Conservation (phyloP, 129 eudicot genomes). For the Logfia minima region DNA sequence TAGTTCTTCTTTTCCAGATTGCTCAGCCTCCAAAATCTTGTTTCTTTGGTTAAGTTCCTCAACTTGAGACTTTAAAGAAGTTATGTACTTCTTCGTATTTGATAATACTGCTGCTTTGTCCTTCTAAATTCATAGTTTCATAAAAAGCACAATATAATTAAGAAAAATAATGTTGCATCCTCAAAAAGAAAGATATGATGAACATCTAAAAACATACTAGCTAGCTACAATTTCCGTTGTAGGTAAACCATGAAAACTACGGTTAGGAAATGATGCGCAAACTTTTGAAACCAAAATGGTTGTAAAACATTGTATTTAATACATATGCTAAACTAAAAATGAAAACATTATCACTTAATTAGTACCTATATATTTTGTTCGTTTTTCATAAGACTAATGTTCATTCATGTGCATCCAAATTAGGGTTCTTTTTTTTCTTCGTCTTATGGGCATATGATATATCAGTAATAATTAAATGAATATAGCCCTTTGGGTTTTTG, state of each 20-base stretch:
- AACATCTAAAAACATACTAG: background rate
- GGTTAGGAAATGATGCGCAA: background rate
- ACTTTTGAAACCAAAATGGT: background rate
- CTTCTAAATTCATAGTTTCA: conserved; percentile 42
- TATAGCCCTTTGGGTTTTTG: too few species aligned
- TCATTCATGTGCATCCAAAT: too few species aligned
- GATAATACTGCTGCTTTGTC: conserved; percentile 75
- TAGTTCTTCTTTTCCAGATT: background rate
- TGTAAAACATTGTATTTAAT: background rate
- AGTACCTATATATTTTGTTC: too few species aligned
- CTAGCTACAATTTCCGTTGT: too few species aligned
- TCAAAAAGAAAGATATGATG: background rate
- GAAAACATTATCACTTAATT: background rate
- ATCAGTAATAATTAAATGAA: too few species aligned
- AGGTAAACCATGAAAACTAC: background rate
- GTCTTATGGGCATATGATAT: too few species aligned
- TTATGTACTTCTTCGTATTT: conserved; percentile 60
- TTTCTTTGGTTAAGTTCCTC: conserved; percentile 56
- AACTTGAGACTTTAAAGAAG: conserved; percentile 52
- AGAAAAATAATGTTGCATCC: background rate
- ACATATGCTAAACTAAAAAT: background rate
- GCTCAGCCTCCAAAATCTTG: conserved; percentile 48
- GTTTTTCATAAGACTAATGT: background rate
- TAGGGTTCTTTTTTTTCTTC: too few species aligned
- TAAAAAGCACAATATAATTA: background rate